Percentiles rank a stretch among this genome's conserved stretches.
phyloP scores from a whole-genome alignment of 2,329 filamentous ascomycete genomes.

The Cytospora schulzeri region DNA sequence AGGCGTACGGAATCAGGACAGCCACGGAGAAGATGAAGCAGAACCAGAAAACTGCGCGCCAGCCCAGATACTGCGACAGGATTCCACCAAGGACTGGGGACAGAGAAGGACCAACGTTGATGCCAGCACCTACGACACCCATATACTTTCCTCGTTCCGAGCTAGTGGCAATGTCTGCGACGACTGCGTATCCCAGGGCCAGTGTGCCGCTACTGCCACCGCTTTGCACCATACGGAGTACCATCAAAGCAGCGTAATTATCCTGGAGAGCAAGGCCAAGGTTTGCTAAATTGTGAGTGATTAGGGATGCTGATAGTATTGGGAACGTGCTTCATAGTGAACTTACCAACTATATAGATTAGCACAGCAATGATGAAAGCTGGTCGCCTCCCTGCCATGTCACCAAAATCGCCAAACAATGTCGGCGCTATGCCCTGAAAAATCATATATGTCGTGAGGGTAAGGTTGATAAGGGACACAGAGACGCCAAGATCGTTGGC shows the following conservation, averaged over 20 bases:
- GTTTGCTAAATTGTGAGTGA: constrained; percentile 46
- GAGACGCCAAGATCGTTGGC: constrained; percentile 43
- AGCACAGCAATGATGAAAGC: constrained; percentile 60
- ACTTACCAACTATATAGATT: constrained; percentile 51
- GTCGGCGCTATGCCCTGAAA: constrained; percentile 64
- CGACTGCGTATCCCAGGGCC: constrained; percentile 70
- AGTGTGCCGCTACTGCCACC: constrained; percentile 68
- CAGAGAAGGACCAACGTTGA: constrained; percentile 57
- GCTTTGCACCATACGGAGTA: constrained; percentile 65
- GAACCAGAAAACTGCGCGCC: constrained; percentile 73
- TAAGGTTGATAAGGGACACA: constrained; percentile 49
- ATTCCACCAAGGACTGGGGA: constrained; percentile 67
- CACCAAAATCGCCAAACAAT: constrained; percentile 63
- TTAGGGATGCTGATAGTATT: not conserved
- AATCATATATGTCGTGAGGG: constrained; percentile 64
- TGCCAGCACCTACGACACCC: constrained; percentile 63
- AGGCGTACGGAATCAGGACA: constrained; percentile 55
- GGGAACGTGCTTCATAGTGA: not conserved
- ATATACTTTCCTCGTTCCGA: constrained; percentile 74
- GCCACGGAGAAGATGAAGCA: constrained; percentile 55
- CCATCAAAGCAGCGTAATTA: constrained; percentile 58
- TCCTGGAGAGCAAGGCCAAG: constrained; percentile 61
- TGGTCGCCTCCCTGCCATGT: constrained; percentile 62
- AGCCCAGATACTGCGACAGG: constrained; percentile 64
- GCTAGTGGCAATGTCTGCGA: constrained; percentile 71